Evolutionary conservation across 352 stramenopile species (phyloP).

Genomic region (Pythium monospermum): DNA sequence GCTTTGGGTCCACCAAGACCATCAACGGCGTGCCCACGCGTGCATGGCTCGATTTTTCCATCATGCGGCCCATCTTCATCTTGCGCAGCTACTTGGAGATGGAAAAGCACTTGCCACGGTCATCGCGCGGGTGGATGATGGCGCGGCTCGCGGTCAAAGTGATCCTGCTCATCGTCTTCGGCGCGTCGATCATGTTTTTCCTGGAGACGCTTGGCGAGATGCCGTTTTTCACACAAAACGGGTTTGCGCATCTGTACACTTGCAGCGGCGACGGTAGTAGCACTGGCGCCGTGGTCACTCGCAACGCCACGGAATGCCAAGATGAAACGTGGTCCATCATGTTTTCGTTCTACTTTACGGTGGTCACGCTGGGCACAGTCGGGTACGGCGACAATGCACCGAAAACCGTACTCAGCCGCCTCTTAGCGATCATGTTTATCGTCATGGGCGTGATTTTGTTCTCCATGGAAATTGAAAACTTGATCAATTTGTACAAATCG

Average conservation of each 20-base stretch:
- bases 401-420: constrained; percentile 73
- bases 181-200: constrained; percentile 80
- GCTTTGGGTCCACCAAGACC: constrained; percentile 59
- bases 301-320: constrained; percentile 38
- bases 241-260: constrained; percentile 78
- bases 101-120: constrained; percentile 64
- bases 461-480: constrained; percentile 85
- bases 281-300: constrained; percentile 56
- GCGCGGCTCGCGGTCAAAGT: constrained; percentile 69
- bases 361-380: constrained; percentile 86
- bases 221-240: constrained; percentile 68
- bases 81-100: constrained; percentile 81
- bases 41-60: constrained; percentile 82
- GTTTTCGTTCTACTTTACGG: constrained; percentile 87
- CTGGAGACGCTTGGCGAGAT: constrained; percentile 85
- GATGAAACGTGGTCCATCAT: constrained; percentile 82
- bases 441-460: constrained; percentile 85
- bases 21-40: constrained; percentile 50
- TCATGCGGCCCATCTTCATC: constrained; percentile 82
- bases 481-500: constrained; percentile 82
- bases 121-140: constrained; percentile 81
- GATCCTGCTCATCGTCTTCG: constrained; percentile 80
- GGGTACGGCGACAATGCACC: constrained; percentile 84
- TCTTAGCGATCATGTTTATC: constrained; percentile 88
- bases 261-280: constrained; percentile 50